Evolutionary conservation across 768 basidiomycete species (phyloP).

Genomic region (Daedaleopsis sinensis): DNA sequence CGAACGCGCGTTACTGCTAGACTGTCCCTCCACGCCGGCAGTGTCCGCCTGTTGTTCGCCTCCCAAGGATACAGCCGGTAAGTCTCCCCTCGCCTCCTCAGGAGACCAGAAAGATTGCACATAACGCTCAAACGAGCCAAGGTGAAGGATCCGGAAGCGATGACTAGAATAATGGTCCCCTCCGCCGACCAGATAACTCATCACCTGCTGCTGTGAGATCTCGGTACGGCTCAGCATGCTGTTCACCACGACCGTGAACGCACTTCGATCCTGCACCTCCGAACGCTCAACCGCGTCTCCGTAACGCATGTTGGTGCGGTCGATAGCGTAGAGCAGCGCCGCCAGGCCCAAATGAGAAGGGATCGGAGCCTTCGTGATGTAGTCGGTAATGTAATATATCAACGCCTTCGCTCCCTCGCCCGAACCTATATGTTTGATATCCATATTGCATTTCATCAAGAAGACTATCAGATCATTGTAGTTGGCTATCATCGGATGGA

Average conservation of each 20-base stretch:
- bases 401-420: conserved; percentile 36
- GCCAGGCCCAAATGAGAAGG: conserved; percentile 24
- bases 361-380: conserved; percentile 38
- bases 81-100: too few species aligned
- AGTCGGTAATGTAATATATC: conserved; percentile 41
- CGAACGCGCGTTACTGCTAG: too few species aligned
- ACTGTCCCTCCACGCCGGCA: too few species aligned
- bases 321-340: conserved; percentile 3
- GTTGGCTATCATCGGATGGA: conserved; percentile 6
- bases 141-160: conserved; percentile 13
- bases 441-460: conserved; percentile 31
- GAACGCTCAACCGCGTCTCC: not conserved
- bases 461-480: conserved; percentile 11
- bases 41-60: too few species aligned
- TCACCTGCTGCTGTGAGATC: conserved; percentile 33
- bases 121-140: conserved; percentile 2
- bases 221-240: conserved; percentile 29
- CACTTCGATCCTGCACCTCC: not conserved
- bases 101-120: too few species aligned
- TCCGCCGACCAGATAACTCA: conserved; percentile 30
- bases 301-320: not conserved
- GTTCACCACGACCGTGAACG: conserved; percentile 16
- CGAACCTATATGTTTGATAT: conserved; percentile 38
- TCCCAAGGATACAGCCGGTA: too few species aligned
- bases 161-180: conserved; percentile 29